Evolutionary conservation across 2,329 filamentous ascomycete genomes (phyloP), one percentile per base, ranked within the genome.

Genomic region (Dryadomyces quercivorus): DNA sequence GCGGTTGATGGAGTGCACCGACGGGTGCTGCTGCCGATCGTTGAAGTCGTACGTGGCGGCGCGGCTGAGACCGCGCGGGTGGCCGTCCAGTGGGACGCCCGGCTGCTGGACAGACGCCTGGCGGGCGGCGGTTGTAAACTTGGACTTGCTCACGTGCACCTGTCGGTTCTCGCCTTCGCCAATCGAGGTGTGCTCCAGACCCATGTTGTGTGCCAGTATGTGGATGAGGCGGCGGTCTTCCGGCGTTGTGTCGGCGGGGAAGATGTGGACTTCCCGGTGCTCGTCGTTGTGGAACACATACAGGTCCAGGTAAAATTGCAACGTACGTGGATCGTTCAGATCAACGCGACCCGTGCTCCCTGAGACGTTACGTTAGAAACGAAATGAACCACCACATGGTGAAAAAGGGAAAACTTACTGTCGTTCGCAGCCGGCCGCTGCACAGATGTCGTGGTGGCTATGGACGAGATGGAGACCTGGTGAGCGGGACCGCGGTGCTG

Each of bases 11-110:
- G 86, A 80, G 63, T 84, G 83, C 2, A 60, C 46, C 5, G 58
- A 59, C 13, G 61, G 52, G 26, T 60, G 59, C n/a, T 60, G 59
- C 18, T 59, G 61, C 80, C 82, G 50, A 58, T 85, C 86, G 60
- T 88, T 90, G 69, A 97, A 97, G 69, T 97, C 93, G 61, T 94
- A 95, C 2, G 93, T 97, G n/a, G 93, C 93, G 16, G 93, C 91
- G 59, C 93, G 85, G 72, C 90, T 95, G 40, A 98, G 75, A 5
- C 85, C 86, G 57, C 92, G 86, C 61, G 92, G 85, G 62, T 89
- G 84, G 55, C 86, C 82, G 59, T 95, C 88, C 51, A 83, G 74
- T 21, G 82, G 81, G 56, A 86, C 84, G 55, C 82, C 82, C 1
- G 80, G 76, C 21, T 84, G 74, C 73, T 84, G 69, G 62, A 76